Evolutionary conservation across 352 stramenopile species (phyloP).

Genomic region (Globisporangium spiculum): DNA sequence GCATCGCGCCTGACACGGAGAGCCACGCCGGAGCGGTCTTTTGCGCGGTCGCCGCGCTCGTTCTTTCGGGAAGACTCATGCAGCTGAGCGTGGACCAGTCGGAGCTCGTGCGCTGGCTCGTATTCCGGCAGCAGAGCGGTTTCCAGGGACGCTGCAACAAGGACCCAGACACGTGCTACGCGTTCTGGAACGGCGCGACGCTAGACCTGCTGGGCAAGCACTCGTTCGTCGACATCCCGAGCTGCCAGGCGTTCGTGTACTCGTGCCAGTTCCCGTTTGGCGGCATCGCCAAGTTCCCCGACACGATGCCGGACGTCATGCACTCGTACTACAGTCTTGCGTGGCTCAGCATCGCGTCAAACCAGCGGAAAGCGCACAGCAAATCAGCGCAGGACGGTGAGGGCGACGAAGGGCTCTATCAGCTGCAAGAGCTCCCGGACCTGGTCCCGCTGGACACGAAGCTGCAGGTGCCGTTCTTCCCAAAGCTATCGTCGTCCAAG

Average conservation of each 20-base stretch:
- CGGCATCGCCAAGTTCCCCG: conserved; percentile 83
- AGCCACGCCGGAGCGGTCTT: conserved; percentile 75
- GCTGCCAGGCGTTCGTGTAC: conserved; percentile 73
- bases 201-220: conserved; percentile 78
- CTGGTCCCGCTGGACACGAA: conserved; percentile 63
- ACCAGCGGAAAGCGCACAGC: conserved; percentile 20
- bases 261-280: conserved; percentile 83
- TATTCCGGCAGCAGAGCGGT: conserved; percentile 79
- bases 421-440: conserved; percentile 24
- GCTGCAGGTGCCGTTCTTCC: conserved; percentile 76
- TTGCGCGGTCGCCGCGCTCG: conserved; percentile 70
- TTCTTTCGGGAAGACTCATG: conserved; percentile 62
- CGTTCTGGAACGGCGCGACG: conserved; percentile 91
- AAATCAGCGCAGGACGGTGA: background rate
- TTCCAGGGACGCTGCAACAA: conserved; percentile 93
- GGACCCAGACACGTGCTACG: conserved; percentile 87
- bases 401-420: background rate
- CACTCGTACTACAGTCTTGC: conserved; percentile 90
- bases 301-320: conserved; percentile 84
- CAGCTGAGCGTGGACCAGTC: conserved; percentile 64
- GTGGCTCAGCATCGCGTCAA: conserved; percentile 83
- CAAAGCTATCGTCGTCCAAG: conserved; percentile 24
- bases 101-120: conserved; percentile 76
- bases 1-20: conserved; percentile 58
- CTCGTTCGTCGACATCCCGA: conserved; percentile 69